These are phyloP conservation scores for Oryza glumipatula DNA, from an alignment of 176 grass and related monocot genomes.

Conservation along the genomic window DNA sequence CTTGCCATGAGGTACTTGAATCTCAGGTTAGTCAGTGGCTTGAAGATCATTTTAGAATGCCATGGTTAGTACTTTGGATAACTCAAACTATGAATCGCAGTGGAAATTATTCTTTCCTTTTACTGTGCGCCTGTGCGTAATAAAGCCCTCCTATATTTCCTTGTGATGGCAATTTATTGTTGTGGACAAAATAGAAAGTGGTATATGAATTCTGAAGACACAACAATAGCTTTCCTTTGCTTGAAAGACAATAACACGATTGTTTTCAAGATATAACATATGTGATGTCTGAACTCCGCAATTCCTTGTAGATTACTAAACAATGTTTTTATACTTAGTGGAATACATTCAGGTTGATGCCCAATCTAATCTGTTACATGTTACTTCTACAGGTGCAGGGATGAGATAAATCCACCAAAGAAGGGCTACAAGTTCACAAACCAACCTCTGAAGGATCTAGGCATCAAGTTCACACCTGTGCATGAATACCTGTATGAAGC, in stretches of 20 bases:
- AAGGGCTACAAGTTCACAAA: constrained; percentile 63
- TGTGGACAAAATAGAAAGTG: not conserved
- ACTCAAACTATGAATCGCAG: not conserved
- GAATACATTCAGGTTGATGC: not conserved
- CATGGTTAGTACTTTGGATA: not conserved
- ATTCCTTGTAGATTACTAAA: not conserved
- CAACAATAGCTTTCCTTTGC: not conserved
- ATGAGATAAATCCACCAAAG: constrained; percentile 55
- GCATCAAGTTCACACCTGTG: constrained; percentile 50
- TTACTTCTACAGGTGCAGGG: constrained; percentile 46
- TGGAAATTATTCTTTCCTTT: not conserved
- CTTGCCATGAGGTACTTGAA: not conserved
- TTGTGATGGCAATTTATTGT: not conserved
- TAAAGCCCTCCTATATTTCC: not conserved
- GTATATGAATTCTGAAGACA: not conserved
- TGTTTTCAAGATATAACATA: constrained; percentile 7
- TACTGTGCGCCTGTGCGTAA: too few species aligned
- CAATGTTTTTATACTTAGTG: not conserved
- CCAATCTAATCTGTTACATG: not conserved
- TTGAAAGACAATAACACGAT: not conserved
- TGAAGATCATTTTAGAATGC: not conserved
- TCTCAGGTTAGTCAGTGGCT: not conserved
- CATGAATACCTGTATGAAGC: constrained; percentile 52
- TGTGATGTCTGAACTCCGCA: not conserved
- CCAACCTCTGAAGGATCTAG: constrained; percentile 58